Evolutionary conservation across 805 yeast genomes (phyloP), one percentile per base, ranked within the genome.

Genomic region (Isabelozyma gotoi): DNA sequence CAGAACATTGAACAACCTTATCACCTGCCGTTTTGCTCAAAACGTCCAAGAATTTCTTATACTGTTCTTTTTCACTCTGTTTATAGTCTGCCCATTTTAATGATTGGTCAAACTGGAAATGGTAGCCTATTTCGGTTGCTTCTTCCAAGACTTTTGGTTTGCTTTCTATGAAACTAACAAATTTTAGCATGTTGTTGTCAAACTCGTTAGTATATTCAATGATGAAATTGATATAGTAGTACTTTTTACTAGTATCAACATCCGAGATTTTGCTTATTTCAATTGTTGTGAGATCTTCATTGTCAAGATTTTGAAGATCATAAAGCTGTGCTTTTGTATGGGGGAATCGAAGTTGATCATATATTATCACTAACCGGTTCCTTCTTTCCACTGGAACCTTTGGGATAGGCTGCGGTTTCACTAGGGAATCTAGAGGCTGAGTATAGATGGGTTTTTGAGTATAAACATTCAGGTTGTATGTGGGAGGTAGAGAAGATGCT

Each of bases 1-100:
- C 48, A 6, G 77, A 71, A 40, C 68, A 63, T 31, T 72, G 76
- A 0, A 44, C 49, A 2, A 72, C 67, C 41, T 65, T 65, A 4
- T 43, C 50, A 3, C 59, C 65, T 2, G 56, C 65, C 2, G 46
- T 43, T 11, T 51, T 45, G 29, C 42, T 49, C 33, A 71, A 44
- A 0, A 46, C 45, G 2, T 53, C 53, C 6, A 69, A 39, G 33
- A 67, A 64, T 12, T 36, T 38, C 2, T 41, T 39, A 46, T 71
- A 71, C 32, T 50, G 52, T 4, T 47, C 46, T 24, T 55, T 57
- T 42, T 66, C 67, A 2, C 41, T 21, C 2, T 50, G 53, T 5
- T 51, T 46, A 47, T 62, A 65, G 2, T 48, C 40, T 36, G 48
- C 48, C 73, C 73, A 69, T 40, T 60, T 60, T 39, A 55, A 56